Base-by-base conservation (phyloP, 164 flowering plant species). In the Buxus sempervirens region DNA sequence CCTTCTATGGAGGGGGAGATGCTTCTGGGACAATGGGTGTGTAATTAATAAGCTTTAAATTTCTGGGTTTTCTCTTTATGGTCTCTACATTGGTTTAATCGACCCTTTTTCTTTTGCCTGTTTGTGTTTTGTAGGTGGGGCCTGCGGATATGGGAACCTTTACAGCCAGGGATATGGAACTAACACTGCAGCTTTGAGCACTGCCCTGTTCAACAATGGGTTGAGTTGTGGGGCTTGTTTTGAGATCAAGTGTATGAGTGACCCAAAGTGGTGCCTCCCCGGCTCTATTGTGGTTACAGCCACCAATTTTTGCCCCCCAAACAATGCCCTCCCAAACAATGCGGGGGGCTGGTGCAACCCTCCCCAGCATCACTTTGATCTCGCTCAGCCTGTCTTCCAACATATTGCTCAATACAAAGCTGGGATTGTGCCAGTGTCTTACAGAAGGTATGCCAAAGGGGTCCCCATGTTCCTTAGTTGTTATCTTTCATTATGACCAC, bases 301-400 rank as follows among this genome's bases (percentile, higher is more conserved):
- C 69, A 91, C 97, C 32, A 91, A 91, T 60, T 86, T 89, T 78
- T 90, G 94, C 77, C 97, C 94, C 2, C 90, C 94, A 41, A 90
- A 90, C 76, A 69, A 69, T 73, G 84, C 84, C 56, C 74, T 83
- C 25, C 79, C 89, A 0, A 78, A 73, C 68, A 74, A 83, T 65
- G 76, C 71, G 15, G 93, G 93, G 0, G 91, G 93, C 19, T 91
- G 97, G 95, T 89, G 97, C 72, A 82, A 85, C 75, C 90, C 94
- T 72, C 94, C 94, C 23, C 81, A 26, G 20, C 88, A 76, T 3
- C 97, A 90, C 67, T 90, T 90, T 75, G 97, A 90, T 66, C 90
- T 90, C 66, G 65, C 97, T 62, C 89, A 91, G 75, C 97, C 97
- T 61, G 83, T 81, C 32, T 91, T 89, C 77, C 86, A 80, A 72